Conservation (phyloP, 2,329 filamentous ascomycete genomes). For the Fusarium sp. region DNA sequence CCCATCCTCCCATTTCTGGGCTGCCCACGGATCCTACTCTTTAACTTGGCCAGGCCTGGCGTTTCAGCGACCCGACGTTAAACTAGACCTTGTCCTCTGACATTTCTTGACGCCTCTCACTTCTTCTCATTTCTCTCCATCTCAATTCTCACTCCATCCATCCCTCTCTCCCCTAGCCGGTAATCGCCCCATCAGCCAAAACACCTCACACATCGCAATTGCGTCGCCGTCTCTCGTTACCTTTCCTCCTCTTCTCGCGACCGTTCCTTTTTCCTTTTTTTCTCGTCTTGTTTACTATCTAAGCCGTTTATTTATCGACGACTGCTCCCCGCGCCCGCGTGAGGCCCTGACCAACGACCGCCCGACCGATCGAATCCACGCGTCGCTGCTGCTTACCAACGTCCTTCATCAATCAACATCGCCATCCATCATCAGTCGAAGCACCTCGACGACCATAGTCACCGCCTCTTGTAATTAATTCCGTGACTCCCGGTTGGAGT, state of each 20-base stretch:
- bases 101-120: constrained; percentile 39
- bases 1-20: constrained; percentile 10
- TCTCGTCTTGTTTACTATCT: constrained; percentile 21
- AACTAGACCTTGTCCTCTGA: constrained; percentile 22
- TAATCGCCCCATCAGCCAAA: constrained; percentile 20
- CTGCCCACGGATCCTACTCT: constrained; percentile 13
- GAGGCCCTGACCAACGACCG: constrained; percentile 34
- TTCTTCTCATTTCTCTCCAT: constrained; percentile 41
- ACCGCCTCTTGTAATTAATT: constrained; percentile 16
- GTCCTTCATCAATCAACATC: constrained; percentile 22
- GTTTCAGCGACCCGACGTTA: constrained; percentile 32
- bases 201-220: constrained; percentile 22
- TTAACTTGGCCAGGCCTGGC: constrained; percentile 33
- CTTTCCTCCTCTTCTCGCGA: constrained; percentile 28
- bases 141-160: constrained; percentile 32
- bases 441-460: constrained; percentile 29
- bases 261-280: constrained; percentile 25
- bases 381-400: constrained; percentile 22
- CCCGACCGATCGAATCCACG: constrained; percentile 33
- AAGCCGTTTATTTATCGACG: constrained; percentile 23
- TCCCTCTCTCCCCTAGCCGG: no score
- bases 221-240: constrained; percentile 39
- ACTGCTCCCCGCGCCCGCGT: constrained; percentile 26
- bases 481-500: constrained; percentile 58
- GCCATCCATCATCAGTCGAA: constrained; percentile 26